These are phyloP conservation scores for Ophioceras dolichostomum DNA, from an alignment of 2,329 filamentous ascomycete species.

Conservation along the genomic window DNA sequence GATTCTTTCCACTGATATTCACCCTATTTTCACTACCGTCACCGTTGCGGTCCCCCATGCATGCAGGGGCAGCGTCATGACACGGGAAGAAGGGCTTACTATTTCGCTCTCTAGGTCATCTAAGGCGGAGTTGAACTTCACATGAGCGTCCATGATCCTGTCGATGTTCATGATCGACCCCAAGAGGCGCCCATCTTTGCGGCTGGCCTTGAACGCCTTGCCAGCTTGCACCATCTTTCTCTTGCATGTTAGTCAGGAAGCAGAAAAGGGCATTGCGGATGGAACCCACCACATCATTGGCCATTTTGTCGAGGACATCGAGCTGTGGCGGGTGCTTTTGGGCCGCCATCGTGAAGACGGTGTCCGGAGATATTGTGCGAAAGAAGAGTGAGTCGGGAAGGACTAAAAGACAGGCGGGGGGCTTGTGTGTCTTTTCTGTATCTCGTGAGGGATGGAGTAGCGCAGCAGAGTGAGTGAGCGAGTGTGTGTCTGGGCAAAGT, in stretches of 20 bases:
- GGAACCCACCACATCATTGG: slow-evolving; percentile 40
- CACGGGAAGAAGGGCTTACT: slow-evolving; percentile 21
- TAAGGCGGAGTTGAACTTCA: slow-evolving; percentile 37
- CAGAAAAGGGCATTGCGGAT: background rate
- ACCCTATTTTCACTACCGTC: too few relatives aligned
- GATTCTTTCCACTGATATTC: too few relatives aligned
- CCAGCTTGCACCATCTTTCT: slow-evolving; percentile 44
- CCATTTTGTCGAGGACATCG: slow-evolving; percentile 36
- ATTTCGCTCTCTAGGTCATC: slow-evolving; percentile 46
- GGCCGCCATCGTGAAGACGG: slow-evolving; percentile 15
- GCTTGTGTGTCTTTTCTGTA: too few relatives aligned
- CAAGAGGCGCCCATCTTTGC: slow-evolving; percentile 27
- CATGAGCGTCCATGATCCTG: slow-evolving; percentile 33
- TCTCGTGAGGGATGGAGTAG: too few relatives aligned
- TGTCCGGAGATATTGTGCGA: too few relatives aligned
- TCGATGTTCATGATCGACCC: slow-evolving; percentile 19
- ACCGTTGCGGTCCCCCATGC: too few relatives aligned
- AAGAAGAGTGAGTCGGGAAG: too few relatives aligned
- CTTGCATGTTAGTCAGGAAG: background rate
- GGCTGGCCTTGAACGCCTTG: slow-evolving; percentile 38
- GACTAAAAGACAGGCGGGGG: too few relatives aligned
- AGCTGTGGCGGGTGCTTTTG: slow-evolving; percentile 25
- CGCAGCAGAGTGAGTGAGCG: too few relatives aligned
- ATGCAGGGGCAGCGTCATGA: background rate
- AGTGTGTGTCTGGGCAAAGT: too few relatives aligned